phyloP scores from a whole-genome alignment of 192 early-diverging fungal genomes.

The Gamsiella multidivaricata region DNA sequence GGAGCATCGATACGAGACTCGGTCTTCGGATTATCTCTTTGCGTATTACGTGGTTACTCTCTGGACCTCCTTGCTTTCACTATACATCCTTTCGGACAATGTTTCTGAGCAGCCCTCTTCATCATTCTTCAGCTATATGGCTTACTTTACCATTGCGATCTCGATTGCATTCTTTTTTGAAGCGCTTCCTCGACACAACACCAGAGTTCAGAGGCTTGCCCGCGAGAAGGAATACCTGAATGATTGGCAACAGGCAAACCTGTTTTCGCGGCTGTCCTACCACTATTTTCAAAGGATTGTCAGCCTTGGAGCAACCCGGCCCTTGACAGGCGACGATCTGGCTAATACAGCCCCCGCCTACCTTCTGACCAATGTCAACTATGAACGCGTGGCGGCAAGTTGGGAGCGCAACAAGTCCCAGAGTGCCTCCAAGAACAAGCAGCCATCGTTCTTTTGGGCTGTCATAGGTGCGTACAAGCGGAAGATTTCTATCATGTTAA shows the following conservation, averaged over 20 bases:
- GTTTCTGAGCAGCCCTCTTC: not conserved
- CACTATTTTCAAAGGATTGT: constrained; percentile 26
- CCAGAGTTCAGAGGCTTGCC: constrained; percentile 22
- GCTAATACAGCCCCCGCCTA: constrained; percentile 11
- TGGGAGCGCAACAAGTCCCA: constrained; percentile 17
- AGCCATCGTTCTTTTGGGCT: constrained; percentile 30
- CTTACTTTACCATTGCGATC: constrained; percentile 8
- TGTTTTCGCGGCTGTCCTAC: constrained; percentile 20
- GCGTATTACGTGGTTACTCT: constrained; percentile 7
- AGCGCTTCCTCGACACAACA: constrained; percentile 17
- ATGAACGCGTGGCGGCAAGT: not conserved
- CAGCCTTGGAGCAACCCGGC: constrained; percentile 29
- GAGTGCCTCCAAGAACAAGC: not conserved
- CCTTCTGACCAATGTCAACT: constrained; percentile 19
- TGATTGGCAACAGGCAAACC: constrained; percentile 22
- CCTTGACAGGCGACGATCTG: constrained; percentile 23
- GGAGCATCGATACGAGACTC: constrained; percentile 28
- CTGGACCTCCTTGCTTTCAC: not conserved
- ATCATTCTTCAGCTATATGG: not conserved
- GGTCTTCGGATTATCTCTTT: constrained; percentile 36
- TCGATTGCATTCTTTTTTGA: constrained; percentile 23
- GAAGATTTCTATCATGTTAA: not conserved
- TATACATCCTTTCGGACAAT: constrained; percentile 25
- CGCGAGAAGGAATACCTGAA: constrained; percentile 37
- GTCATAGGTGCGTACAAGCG: constrained; percentile 15